Conservation (phyloP, 2,329 filamentous ascomycete species). For the Colletotrichum sp. region DNA sequence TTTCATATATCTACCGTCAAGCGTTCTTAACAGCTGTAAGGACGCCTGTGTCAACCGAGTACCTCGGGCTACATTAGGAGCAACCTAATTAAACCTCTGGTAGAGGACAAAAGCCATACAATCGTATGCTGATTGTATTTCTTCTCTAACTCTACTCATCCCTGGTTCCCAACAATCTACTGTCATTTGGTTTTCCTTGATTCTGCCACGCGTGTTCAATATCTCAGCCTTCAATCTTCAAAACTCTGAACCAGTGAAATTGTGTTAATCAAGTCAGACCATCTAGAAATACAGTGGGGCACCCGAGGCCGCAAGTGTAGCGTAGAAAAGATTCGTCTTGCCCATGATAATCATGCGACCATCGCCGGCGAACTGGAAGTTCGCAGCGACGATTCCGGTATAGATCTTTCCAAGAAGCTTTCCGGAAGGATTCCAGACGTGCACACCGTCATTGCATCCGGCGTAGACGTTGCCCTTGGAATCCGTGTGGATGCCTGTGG, state of each 20-base stretch:
- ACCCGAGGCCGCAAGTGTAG: slow-evolving; percentile 26
- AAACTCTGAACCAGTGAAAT: not conserved
- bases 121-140: not conserved
- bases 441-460: slow-evolving; percentile 52
- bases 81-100: not conserved
- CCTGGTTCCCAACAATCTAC: not conserved
- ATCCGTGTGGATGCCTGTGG: slow-evolving; percentile 54
- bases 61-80: too few relatives aligned
- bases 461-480: slow-evolving; percentile 59
- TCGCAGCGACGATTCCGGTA: slow-evolving; percentile 46
- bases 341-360: slow-evolving; percentile 40
- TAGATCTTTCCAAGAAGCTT: slow-evolving; percentile 62
- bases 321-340: slow-evolving; percentile 38
- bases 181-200: not conserved
- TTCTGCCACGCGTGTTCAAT: not conserved
- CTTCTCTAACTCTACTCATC: not conserved
- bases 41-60: not conserved
- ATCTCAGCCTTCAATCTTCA: not conserved
- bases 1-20: not conserved
- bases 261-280: not conserved
- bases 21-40: fast-evolving
- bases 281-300: not conserved
- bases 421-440: slow-evolving; percentile 51
- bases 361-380: slow-evolving; percentile 48
- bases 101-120: not conserved